phyloP scores from a whole-genome alignment of 495 filamentous ascomycete species.

The Aspergillus coremiiformis region DNA sequence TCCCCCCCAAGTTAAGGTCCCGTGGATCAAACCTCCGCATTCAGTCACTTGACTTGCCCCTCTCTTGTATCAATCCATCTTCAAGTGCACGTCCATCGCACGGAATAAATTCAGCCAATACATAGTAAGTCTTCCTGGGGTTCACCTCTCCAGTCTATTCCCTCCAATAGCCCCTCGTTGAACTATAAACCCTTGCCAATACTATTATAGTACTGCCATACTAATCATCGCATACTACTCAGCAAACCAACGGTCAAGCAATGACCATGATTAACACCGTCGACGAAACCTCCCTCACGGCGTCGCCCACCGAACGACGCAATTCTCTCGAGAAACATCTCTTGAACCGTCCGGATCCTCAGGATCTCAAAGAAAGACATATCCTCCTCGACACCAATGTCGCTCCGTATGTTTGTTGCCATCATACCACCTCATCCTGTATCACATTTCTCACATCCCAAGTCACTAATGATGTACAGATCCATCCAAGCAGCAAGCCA shows the following conservation, averaged over 20 bases:
- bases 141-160: too few species aligned
- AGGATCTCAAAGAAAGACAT: conserved; percentile 71
- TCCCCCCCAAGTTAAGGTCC: too few species aligned
- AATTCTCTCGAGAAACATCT: conserved; percentile 87
- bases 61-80: not conserved
- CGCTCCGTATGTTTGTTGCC: conserved; percentile 49
- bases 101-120: too few species aligned
- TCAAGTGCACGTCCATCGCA: not conserved
- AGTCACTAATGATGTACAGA: conserved; percentile 21
- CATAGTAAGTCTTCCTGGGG: too few species aligned
- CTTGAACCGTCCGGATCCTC: conserved; percentile 65
- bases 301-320: conserved; percentile 65
- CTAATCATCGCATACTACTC: not conserved
- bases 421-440: not conserved
- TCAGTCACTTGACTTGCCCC: not conserved
- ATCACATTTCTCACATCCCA: not conserved
- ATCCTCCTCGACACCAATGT: conserved; percentile 66
- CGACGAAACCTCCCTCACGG: conserved; percentile 32
- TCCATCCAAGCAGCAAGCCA: conserved; percentile 53
- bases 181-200: too few species aligned
- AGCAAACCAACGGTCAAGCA: not conserved
- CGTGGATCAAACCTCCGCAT: not conserved
- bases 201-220: not conserved
- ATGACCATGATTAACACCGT: conserved; percentile 23
- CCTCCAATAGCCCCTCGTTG: too few species aligned